Evolutionary conservation across 2,329 filamentous ascomycete genomes (phyloP), one percentile per base, ranked within the genome.

Genomic region (Incumbomyces lentus): DNA sequence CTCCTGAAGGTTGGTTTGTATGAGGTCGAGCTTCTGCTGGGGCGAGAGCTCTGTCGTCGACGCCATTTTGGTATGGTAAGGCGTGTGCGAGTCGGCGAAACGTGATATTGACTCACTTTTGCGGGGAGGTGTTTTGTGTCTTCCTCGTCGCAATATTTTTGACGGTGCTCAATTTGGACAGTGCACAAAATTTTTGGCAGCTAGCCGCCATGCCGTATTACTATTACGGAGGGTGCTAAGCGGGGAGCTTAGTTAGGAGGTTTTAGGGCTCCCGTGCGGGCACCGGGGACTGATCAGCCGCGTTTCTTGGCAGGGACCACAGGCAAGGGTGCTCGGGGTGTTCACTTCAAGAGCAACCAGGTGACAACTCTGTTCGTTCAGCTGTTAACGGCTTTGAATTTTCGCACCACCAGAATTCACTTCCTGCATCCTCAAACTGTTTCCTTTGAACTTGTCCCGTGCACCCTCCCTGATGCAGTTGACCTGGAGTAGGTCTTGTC

Each of bases 1-100:
- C 71, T 95, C 88, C 55, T 84, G 79, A 48, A 93, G 72, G 65
- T 92, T 90, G 63, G 81, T 78, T 55, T 77, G 81, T 70, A 94
- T 92, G 60, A 94, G 75, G 46, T 74, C 74, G 57, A 90, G 72
- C 63, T 81, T 81, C 66, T 86, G 78, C 51, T 75, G 46, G 19
- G 58, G 55, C 2, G 50, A 51, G 18, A 61, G 40, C 44, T 60
- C 58, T 52, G 48, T 50, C 18, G 46, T 41, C 13, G 33, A 35
- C 38, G 53, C 55, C 55, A 57, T 57, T 43, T 13, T 42, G 40
- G 16, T 11, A 26, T 26, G 22, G 8, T 26, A 26, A 26, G 22
- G 4, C 22, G 22, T 26, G 22, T 26, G 22, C 22, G 22, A 26
- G 22, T 26, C 22, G 22, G 22, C 22, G 8, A 8, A 8, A 26